Conservation (phyloP, 495 filamentous ascomycete species). For the Penicilliopsis zonata region DNA sequence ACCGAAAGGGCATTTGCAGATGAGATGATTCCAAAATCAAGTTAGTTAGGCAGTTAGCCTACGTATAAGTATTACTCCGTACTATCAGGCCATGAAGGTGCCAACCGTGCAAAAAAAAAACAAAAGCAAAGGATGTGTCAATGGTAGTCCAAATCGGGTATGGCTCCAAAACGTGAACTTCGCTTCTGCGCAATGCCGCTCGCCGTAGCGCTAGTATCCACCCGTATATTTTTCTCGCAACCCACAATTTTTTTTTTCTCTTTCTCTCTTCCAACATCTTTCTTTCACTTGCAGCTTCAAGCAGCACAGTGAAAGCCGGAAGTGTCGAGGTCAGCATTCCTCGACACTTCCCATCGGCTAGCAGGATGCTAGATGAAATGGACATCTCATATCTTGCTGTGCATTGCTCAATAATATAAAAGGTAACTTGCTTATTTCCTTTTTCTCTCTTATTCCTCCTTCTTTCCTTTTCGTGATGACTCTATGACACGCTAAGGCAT, state of each 20-base stretch:
- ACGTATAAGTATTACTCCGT: too few relatives aligned
- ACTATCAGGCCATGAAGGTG: too few relatives aligned
- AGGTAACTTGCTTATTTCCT: slow-evolving; percentile 38
- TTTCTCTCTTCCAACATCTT: slow-evolving; percentile 13
- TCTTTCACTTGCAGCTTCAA: not conserved
- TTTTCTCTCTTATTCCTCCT: slow-evolving; percentile 4
- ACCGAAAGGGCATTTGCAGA: too few relatives aligned
- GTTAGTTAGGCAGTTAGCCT: too few relatives aligned
- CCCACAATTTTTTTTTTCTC: slow-evolving; percentile 22
- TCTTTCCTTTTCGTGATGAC: slow-evolving; percentile 59
- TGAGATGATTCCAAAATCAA: too few relatives aligned
- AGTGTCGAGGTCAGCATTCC: not conserved
- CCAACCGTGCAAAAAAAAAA: too few relatives aligned
- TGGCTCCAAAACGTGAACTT: slow-evolving; percentile 14
- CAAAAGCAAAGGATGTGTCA: too few relatives aligned
- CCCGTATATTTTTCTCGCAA: slow-evolving; percentile 1
- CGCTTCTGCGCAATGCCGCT: not conserved
- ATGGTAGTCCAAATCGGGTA: too few relatives aligned
- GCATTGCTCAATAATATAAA: slow-evolving; percentile 19
- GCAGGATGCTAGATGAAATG: not conserved
- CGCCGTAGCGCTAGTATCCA: not conserved
- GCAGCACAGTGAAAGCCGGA: not conserved
- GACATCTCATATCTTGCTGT: slow-evolving; percentile 1
- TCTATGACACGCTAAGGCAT: slow-evolving; percentile 80
- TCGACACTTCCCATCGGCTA: not conserved